Conservation (phyloP, 2,329 filamentous ascomycete genomes). For the Penicillium sclerotiorum region DNA sequence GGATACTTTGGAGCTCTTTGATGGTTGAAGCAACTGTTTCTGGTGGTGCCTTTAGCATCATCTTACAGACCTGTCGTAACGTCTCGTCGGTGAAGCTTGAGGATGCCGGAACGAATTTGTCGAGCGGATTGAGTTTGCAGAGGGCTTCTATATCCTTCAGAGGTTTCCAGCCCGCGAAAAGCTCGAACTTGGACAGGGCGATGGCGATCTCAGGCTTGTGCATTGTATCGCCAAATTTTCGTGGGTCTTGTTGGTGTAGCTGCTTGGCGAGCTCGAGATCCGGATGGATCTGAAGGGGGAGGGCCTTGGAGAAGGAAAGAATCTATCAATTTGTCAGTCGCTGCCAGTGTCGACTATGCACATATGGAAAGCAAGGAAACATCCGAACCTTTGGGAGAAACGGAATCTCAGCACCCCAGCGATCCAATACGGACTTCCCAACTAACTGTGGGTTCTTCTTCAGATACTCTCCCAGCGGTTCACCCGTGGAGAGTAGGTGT, state of each 20-base stretch:
- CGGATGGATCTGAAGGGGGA: constrained; percentile 75
- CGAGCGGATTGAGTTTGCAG: constrained; percentile 58
- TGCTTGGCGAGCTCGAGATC: constrained; percentile 67
- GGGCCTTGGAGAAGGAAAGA: constrained; percentile 72
- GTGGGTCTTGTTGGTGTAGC: constrained; percentile 65
- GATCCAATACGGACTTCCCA: constrained; percentile 62
- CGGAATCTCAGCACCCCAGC: constrained; percentile 67
- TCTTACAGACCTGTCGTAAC: constrained; percentile 59
- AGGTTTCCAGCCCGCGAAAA: constrained; percentile 75
- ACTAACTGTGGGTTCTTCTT: constrained; percentile 66
- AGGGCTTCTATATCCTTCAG: constrained; percentile 61
- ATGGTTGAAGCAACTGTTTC: constrained; percentile 58
- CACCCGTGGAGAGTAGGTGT: constrained; percentile 62
- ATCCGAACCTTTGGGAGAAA: constrained; percentile 67
- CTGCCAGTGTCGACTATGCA: background rate
- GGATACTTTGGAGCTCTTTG: constrained; percentile 53
- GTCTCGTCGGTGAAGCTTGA: constrained; percentile 59
- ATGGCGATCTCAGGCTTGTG: constrained; percentile 82
- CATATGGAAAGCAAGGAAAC: background rate
- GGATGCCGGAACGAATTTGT: constrained; percentile 55
- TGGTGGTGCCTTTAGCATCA: constrained; percentile 56
- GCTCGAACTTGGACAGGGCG: constrained; percentile 70
- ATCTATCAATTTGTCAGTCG: constrained; percentile 49
- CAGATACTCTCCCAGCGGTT: constrained; percentile 66
- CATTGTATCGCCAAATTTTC: constrained; percentile 70